Percentiles rank a stretch among this genome's conserved stretches.
Evolutionary conservation across 2,329 filamentous ascomycete genomes (phyloP).

Genomic region (Sphaerulina musiva): DNA sequence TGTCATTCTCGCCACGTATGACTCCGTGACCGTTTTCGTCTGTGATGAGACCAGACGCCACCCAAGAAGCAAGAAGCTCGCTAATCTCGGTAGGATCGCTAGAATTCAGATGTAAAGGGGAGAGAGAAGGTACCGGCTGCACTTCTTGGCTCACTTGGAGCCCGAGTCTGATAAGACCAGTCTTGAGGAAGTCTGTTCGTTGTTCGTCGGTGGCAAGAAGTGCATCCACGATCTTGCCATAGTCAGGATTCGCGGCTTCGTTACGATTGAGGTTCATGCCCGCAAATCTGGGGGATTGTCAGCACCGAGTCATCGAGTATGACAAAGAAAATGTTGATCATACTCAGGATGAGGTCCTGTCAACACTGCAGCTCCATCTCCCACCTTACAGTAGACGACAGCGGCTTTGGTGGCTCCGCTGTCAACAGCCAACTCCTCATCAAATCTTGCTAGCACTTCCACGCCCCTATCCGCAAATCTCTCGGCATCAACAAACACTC

Average conservation of each 20-base stretch:
- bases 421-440: constrained; percentile 67
- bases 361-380: constrained; percentile 69
- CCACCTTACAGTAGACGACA: constrained; percentile 74
- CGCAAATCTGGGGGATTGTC: constrained; percentile 59
- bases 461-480: constrained; percentile 58
- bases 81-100: constrained; percentile 57
- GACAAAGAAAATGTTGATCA: constrained; percentile 28
- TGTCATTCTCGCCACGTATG: constrained; percentile 75
- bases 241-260: constrained; percentile 56
- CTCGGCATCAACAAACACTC: constrained; percentile 77
- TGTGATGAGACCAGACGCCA: constrained; percentile 58
- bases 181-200: constrained; percentile 69
- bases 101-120: constrained; percentile 74
- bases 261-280: constrained; percentile 67
- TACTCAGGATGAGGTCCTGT: constrained; percentile 92
- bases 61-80: constrained; percentile 59
- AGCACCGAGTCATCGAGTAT: constrained; percentile 2
- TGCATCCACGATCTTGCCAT: constrained; percentile 60
- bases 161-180: constrained; percentile 71
- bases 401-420: constrained; percentile 68
- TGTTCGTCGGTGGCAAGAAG: constrained; percentile 63
- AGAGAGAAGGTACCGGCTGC: constrained; percentile 68
- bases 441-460: constrained; percentile 75
- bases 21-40: constrained; percentile 53
- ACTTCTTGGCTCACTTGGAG: constrained; percentile 68